Conservation (phyloP, 768 basidiomycete species). For the Brasilioporus rufonigricans region DNA sequence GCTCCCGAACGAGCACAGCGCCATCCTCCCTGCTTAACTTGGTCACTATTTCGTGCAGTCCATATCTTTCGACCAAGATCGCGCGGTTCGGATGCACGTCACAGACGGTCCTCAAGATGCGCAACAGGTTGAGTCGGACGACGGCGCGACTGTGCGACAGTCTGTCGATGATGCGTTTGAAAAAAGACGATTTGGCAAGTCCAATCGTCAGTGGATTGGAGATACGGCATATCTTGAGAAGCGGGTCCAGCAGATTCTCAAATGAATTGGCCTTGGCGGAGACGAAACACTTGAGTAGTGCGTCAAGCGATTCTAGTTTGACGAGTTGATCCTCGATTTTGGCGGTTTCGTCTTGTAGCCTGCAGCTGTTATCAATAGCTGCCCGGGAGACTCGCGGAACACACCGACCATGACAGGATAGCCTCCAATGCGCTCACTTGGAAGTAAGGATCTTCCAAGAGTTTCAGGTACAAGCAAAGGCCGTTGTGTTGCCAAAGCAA, state of each 20-base stretch:
- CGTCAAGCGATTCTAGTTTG: constrained; percentile 60
- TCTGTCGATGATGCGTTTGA: constrained; percentile 83
- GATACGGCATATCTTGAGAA: constrained; percentile 86
- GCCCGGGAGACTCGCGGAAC: not conserved
- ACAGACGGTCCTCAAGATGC: constrained; percentile 80
- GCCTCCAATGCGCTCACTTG: constrained; percentile 91
- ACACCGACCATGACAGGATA: constrained; percentile 77
- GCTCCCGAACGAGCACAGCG: constrained; percentile 86
- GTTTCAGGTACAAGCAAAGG: constrained; percentile 71
- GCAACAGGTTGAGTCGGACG: constrained; percentile 85
- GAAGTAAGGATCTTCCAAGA: constrained; percentile 85
- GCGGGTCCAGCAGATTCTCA: constrained; percentile 88
- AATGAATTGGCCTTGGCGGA: constrained; percentile 86
- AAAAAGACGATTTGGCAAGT: constrained; percentile 79
- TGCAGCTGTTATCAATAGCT: constrained; percentile 29
- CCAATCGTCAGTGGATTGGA: constrained; percentile 72
- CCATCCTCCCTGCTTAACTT: constrained; percentile 81
- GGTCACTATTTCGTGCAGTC: constrained; percentile 76
- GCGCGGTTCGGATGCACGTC: constrained; percentile 87
- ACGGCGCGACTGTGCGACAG: constrained; percentile 75
- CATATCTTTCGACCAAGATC: constrained; percentile 78
- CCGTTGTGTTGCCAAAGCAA: constrained; percentile 94
- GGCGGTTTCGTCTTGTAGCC: constrained; percentile 94
- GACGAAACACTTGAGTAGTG: constrained; percentile 76
- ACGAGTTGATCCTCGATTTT: constrained; percentile 88